Percentiles rank a stretch among this genome's conserved stretches.
Evolutionary conservation across 306 rosid species (phyloP).

Genomic region (Hippophae gyantsensis): DNA sequence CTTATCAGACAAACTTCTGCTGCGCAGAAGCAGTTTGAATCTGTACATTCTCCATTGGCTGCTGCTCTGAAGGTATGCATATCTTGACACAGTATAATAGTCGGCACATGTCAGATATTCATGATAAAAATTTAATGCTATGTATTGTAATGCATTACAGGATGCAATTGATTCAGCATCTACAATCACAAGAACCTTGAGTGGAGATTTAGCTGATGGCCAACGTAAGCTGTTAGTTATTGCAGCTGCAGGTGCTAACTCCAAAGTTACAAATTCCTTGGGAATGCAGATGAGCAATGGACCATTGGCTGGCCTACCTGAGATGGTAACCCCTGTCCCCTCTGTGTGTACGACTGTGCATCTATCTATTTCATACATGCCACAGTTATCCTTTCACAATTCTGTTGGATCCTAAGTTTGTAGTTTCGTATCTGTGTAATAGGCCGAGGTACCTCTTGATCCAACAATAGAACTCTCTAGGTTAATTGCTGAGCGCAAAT

Average conservation of each 20-base stretch:
- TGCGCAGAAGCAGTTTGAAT: slow-evolving; percentile 57
- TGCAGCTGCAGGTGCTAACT: slow-evolving; percentile 36
- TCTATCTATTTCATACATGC: no score
- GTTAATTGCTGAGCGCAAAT: slow-evolving; percentile 44
- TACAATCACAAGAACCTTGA: slow-evolving; percentile 49
- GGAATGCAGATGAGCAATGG: slow-evolving; percentile 44
- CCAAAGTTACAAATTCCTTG: slow-evolving; percentile 38
- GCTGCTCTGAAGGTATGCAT: slow-evolving; percentile 52
- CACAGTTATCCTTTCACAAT: neutral
- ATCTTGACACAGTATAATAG: neutral
- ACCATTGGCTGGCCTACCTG: slow-evolving; percentile 30
- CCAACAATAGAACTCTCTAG: slow-evolving; percentile 61
- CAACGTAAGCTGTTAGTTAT: slow-evolving; percentile 43
- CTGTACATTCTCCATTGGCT: slow-evolving; percentile 54
- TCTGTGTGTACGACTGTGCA: neutral
- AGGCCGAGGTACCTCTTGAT: slow-evolving; percentile 44
- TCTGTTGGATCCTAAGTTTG: slow-evolving; percentile 5
- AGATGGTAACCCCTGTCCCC: slow-evolving; percentile 29
- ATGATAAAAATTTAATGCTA: neutral
- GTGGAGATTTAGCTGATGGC: slow-evolving; percentile 58
- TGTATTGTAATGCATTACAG: slow-evolving; percentile 24
- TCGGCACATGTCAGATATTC: neutral
- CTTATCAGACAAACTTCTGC: slow-evolving; percentile 37
- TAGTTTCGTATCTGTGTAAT: slow-evolving; percentile 8
- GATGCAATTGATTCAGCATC: slow-evolving; percentile 67